phyloP scores from a whole-genome alignment of 176 grass and related monocot genomes.

The Phyllostachys edulis region DNA sequence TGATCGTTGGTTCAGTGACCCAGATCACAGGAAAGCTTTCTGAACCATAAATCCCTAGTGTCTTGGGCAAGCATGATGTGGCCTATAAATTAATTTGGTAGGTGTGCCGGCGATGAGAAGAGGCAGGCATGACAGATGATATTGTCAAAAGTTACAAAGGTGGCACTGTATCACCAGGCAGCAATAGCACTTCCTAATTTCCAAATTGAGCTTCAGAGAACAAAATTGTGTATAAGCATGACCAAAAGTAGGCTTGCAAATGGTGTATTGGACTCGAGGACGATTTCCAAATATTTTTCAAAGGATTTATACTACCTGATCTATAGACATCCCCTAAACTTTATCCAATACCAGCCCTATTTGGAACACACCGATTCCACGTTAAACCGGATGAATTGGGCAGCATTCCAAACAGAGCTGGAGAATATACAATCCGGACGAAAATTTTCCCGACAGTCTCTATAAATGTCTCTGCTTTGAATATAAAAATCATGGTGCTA shows the following conservation, averaged over 20 bases:
- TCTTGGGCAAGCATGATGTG: slow-evolving; percentile 27
- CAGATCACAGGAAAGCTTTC: slow-evolving; percentile 28
- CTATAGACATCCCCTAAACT: too few relatives aligned
- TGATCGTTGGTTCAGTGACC: slow-evolving; percentile 16
- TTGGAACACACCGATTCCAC: too few relatives aligned
- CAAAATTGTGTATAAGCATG: neutral
- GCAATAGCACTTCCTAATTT: neutral
- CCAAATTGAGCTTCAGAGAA: neutral
- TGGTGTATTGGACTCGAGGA: neutral
- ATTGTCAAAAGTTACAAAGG: neutral
- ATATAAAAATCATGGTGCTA: neutral
- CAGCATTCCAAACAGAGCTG: too few relatives aligned
- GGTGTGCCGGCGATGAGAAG: slow-evolving; percentile 35
- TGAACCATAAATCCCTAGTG: slow-evolving; percentile 13
- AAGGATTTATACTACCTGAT: too few relatives aligned
- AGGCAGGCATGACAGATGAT: slow-evolving; percentile 6
- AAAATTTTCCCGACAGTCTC: too few relatives aligned
- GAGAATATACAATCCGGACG: too few relatives aligned
- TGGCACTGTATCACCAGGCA: neutral
- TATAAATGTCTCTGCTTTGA: neutral
- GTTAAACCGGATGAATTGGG: too few relatives aligned
- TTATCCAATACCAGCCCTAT: too few relatives aligned
- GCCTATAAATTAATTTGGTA: slow-evolving; percentile 22
- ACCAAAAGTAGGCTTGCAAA: neutral
- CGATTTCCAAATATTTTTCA: neutral